Evolutionary conservation across 2,329 filamentous ascomycete genomes (phyloP), one percentile per base, ranked within the genome.

Genomic region (Pseudogymnoascus sp.): DNA sequence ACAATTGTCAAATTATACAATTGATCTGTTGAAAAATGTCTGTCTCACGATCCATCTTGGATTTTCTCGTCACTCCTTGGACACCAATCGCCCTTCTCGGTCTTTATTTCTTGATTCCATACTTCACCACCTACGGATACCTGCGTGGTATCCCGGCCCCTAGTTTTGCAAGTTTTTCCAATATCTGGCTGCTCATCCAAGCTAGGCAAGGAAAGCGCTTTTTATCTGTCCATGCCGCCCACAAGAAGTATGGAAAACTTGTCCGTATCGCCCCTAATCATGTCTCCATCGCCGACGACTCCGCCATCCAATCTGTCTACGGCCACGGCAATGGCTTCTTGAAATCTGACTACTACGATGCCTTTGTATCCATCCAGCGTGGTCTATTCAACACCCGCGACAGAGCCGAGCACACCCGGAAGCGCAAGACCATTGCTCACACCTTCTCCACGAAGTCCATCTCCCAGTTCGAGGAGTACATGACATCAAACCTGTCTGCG

Each of bases 311-410:
- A 11, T 75, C 80, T 59, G 84, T 96, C 63, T 95, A 95, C 68
- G 90, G 90, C 10, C 87, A 90, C 67, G 86, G 86, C 7, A 90
- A 89, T 68, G 87, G 87, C 0, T 89, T 89, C 69, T 70, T 89
- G 61, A 90, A 90, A 73, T 78, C 85, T 64, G 87, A 93, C 2
- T 96, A 93, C 77, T 96, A 96, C 70, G 91, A 96, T 71, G 89
- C 90, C 60, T 96, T 96, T 70, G 91, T 96, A 62, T 93, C 89
- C 11, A 96, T 96, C 71, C 84, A 84, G 60, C 85, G 90, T 11
- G 91, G 91, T 18, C 81, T 97, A 11, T 97, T 96, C 84, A 96
- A 96, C 75, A 96, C 92, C 0, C 83, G 93, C 34, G 86, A 93
- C 76, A 84, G 93, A 59, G 80, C 80, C 0, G 90, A 96, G 71